These are phyloP conservation scores for Bruguiera hainesii DNA, from an alignment of 441 rosid genomes.

Conservation along the genomic window DNA sequence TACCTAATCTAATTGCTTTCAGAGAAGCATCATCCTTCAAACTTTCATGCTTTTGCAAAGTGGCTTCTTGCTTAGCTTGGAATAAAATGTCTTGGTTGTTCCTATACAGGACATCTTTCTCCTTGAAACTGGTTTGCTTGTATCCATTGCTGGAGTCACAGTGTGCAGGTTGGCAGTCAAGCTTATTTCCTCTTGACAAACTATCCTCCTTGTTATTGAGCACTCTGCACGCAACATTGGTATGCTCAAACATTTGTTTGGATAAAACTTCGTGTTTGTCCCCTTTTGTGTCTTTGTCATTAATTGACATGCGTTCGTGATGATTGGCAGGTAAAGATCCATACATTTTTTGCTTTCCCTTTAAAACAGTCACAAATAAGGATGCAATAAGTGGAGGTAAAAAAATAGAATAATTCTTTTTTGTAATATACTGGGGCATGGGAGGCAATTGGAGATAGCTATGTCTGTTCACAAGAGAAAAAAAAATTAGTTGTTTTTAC, in stretches of 20 bases:
- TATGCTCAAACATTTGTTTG: conserved; percentile 32
- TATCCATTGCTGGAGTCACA: conserved; percentile 23
- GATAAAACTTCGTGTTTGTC: conserved; percentile 26
- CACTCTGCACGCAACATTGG: conserved; percentile 22
- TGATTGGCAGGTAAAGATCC: conserved; percentile 29
- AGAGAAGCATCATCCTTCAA: conserved; percentile 41
- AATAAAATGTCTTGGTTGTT: conserved; percentile 30
- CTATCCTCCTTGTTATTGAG: conserved; percentile 16
- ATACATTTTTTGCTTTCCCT: conserved; percentile 41
- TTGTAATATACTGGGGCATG: too few species aligned
- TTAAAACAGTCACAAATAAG: conserved; percentile 23
- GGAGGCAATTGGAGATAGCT: too few species aligned
- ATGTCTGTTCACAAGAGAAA: neutral
- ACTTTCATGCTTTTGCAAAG: conserved; percentile 29
- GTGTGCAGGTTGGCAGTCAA: conserved; percentile 24
- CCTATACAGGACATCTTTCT: conserved; percentile 33
- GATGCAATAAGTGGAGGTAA: neutral
- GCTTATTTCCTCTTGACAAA: conserved; percentile 32
- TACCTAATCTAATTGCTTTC: conserved; percentile 41
- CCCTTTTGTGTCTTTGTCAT: neutral
- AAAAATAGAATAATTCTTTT: neutral
- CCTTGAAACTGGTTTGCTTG: conserved; percentile 27
- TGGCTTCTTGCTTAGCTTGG: conserved; percentile 21
- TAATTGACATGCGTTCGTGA: conserved; percentile 31
- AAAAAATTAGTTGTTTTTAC: too few species aligned